These are phyloP conservation scores for Cephalotrichum gorgonifer DNA, from an alignment of 2,329 filamentous ascomycete species.

Conservation along the genomic window DNA sequence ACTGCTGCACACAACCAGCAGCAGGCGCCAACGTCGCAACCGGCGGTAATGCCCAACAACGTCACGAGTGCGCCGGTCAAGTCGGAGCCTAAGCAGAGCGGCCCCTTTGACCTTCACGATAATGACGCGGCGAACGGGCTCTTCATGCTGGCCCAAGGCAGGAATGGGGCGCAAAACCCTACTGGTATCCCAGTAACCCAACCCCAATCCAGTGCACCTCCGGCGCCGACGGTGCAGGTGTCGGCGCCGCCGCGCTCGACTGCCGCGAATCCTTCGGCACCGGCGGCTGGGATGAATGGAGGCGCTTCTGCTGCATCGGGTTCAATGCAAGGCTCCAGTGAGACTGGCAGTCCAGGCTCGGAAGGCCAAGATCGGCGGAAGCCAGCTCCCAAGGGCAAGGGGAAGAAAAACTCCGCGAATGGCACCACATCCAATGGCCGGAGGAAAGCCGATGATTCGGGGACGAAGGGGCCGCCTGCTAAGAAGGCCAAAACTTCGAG, in stretches of 20 bases:
- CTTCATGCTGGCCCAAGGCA: slow-evolving; percentile 78
- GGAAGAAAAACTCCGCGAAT: slow-evolving; percentile 48
- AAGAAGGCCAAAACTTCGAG: slow-evolving; percentile 62
- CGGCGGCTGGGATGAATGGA: slow-evolving; percentile 38
- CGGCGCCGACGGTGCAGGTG: slow-evolving; percentile 33
- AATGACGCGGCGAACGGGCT: slow-evolving; percentile 93
- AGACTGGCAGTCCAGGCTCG: slow-evolving; percentile 58
- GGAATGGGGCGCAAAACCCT: slow-evolving; percentile 41
- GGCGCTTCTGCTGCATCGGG: slow-evolving; percentile 22
- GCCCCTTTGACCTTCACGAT: slow-evolving; percentile 78
- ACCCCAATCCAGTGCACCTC: slow-evolving; percentile 39
- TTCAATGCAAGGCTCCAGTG: slow-evolving; percentile 50
- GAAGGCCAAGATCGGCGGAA: slow-evolving; percentile 64
- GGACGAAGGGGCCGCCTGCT: slow-evolving; percentile 48
- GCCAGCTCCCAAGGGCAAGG: slow-evolving; percentile 53
- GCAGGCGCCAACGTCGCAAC: slow-evolving; percentile 36
- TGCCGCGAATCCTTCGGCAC: slow-evolving; percentile 34
- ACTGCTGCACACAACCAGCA: slow-evolving; percentile 21
- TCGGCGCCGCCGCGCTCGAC: slow-evolving; percentile 19
- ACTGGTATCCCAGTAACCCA: slow-evolving; percentile 35
- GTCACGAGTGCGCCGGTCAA: slow-evolving; percentile 24
- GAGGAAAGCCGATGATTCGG: slow-evolving; percentile 64
- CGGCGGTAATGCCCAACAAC: slow-evolving; percentile 38
- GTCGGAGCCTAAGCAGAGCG: slow-evolving; percentile 39
- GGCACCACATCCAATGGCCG: slow-evolving; percentile 49